Evolutionary conservation across 352 stramenopile genomes (phyloP), one percentile per base, ranked within the genome.

Genomic region (Aphanomyces invadans): DNA sequence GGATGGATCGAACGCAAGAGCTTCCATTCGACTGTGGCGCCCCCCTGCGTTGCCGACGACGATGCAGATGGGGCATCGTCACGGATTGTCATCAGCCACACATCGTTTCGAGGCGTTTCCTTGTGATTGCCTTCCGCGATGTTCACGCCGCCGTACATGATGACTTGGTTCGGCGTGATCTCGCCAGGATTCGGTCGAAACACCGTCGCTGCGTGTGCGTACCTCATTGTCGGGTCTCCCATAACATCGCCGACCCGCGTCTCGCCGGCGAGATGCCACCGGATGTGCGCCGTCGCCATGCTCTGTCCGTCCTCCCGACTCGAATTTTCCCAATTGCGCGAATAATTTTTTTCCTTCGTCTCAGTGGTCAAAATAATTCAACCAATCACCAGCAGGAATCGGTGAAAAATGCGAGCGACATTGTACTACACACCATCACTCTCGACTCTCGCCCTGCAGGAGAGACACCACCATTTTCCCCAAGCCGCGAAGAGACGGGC

Each of bases 31-130:
- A 52, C 29, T 4, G 19, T 36, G 10, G 1, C 29, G 29, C 12
- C 10, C 25, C 21, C 31, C 2, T 63, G 21, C 1, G 57, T 21
- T 4, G 25, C 10, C 15, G 46, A 9, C 31, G 11, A 23, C 15
- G 17, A 28, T 19, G 25, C 11, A 9, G 12, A 2, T 21, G 25
- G 1, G 25, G 21, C 31, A 1, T 33, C 55, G 11, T 12, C 44
- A 25, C 4, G 4, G 26, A 65, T 38, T 36, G 57, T 44, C 23
- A 65, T 23, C 19, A 65, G 36, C 57, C 57, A 65, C 45, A 42
- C 45, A 53, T 65, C 57, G 7, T 9, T 4, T 9, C 7, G 44
- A 9, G 44, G 44, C 12, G 44, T 52, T 9, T 52, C 44, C 21
- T 9, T 21, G 5, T 36, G 23, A 11, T 19, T 28, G 45, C 28